Base-by-base conservation (phyloP, 495 filamentous ascomycete genomes). In the Aspergillus sclerotioniger region DNA sequence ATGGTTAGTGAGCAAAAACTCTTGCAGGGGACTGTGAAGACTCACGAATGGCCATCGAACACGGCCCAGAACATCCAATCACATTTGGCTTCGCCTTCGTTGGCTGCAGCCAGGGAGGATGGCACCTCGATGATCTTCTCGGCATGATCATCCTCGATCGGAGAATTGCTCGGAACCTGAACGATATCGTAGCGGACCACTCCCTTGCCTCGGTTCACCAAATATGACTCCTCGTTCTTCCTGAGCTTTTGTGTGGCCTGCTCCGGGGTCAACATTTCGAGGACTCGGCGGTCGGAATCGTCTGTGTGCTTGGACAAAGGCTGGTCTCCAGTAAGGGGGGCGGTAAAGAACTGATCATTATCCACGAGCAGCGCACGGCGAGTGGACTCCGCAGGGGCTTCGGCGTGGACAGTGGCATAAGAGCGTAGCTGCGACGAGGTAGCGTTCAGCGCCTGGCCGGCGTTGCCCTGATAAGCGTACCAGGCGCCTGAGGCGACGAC, bases 31-130 rank as follows among this genome's bases (percentile, higher is more conserved):
- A 20, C 6, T 13, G 13, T 4, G 8, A 33, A 53, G 55, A 81
- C 82, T 69, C 73, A 92, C 91, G 90, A 89, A 72, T 98, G 94
- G 1, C 94, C 94, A 69, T 99, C 94, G 73, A 96, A 99, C 12
- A 99, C 92, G 39, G 91, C 93, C 95, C 95, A 99, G 70, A 99
- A 99, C 91, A 97, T 98, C 94, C 94, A 99, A 67, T 99, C 94
- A 57, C 82, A 91, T 45, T 75, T 84, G n/a, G 76, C 52, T 6
- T 76, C 71, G 32, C 80, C 81, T 59, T 80, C 76, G 32, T 75
- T 69, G 29, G 78, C 71, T 10, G 77, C 76, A 19, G 82, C 77
- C 37, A 83, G 76, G 52, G 71, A 77, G 25, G 82, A 72, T 3
- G 89, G 86, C 12, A 96, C 82, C 73, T 98, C 91, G 41, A 98